Evolutionary conservation across 1,139 yeast genomes (phyloP), one percentile per base, ranked within the genome.

Genomic region (Candida pseudocylindracea): DNA sequence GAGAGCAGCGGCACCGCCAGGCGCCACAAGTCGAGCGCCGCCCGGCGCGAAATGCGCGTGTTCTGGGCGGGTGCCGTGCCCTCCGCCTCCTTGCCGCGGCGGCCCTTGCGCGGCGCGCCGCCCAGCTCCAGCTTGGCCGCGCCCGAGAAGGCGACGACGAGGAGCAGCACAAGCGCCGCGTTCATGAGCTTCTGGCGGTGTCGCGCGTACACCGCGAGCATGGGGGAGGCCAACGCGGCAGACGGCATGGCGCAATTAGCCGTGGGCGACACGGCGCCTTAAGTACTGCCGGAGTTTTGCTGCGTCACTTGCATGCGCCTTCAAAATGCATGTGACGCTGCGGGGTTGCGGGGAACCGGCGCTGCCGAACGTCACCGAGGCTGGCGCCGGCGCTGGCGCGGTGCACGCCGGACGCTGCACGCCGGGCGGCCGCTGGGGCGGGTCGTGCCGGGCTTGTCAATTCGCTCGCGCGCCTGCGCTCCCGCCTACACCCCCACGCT

Each of bases 111-210:
- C 2, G 33, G 38, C 25, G 36, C 32, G 12, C 34, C 34, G 20
- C 20, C 20, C 20, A 15, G 20, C 28, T 29, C 36, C 10, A 61
- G 50, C 31, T 45, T 49, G 26, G 66, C 58, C 12, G 63, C 65
- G 4, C 63, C 61, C 0, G 62, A 46, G 38, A 61, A 60, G 2
- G 65, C 65, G 3, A 64, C 59, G 0, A 63, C 58, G 30, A 63
- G 49, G 30, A 63, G 50, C 27, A 63, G 46, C 32, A 63, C 52
- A 41, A 65, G 67, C 2, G 68, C 61, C 3, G 66, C 51, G 39
- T 66, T 60, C 33, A 67, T 49, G 8, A 71, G 54, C 26, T 59
- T 43, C 26, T 64, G 57, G 40, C 71, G 50, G 45, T 65, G 64
- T 34, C 58, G 50, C 44, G 56, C 51, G 40, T 60, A 60, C 26